These are phyloP conservation scores for Bolboschoenoplectus hybrid DNA, from an alignment of 202 grass and related monocot genomes.

Conservation along the genomic window DNA sequence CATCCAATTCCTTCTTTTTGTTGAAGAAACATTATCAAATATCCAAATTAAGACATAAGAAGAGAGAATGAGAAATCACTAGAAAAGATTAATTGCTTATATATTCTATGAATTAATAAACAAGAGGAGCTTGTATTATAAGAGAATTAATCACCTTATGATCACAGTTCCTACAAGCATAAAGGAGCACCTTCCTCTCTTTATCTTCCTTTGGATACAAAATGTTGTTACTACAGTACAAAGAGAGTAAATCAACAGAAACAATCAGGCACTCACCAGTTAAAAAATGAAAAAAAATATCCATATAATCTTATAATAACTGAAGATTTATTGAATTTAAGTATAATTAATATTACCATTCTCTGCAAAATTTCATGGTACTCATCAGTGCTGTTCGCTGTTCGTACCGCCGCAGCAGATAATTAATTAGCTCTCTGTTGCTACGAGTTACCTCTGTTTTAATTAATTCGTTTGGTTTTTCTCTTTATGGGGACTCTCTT, in stretches of 20 bases:
- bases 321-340: background rate
- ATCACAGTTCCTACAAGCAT: slow-evolving; percentile 76
- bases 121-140: background rate
- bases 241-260: slow-evolving; percentile 16
- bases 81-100: background rate
- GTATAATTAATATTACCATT: slow-evolving; percentile 58
- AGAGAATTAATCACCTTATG: slow-evolving; percentile 46
- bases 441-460: background rate
- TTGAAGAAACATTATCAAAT: background rate
- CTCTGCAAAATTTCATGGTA: slow-evolving; percentile 91
- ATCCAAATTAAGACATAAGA: background rate
- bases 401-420: background rate
- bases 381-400: slow-evolving; percentile 51
- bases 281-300: background rate
- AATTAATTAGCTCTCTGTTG: background rate
- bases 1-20: background rate
- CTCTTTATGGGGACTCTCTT: background rate
- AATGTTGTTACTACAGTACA: slow-evolving; percentile 69
- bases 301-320: background rate
- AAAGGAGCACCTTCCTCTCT: slow-evolving; percentile 80
- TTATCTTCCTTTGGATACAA: slow-evolving; percentile 77
- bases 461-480: background rate
- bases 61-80: background rate
- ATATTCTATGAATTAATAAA: too few species aligned
- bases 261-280: background rate